Percentiles rank a stretch among this genome's conserved stretches.
These are phyloP conservation scores for Daldinia grandis DNA, from an alignment of 495 filamentous ascomycete species.

Conservation along the genomic window DNA sequence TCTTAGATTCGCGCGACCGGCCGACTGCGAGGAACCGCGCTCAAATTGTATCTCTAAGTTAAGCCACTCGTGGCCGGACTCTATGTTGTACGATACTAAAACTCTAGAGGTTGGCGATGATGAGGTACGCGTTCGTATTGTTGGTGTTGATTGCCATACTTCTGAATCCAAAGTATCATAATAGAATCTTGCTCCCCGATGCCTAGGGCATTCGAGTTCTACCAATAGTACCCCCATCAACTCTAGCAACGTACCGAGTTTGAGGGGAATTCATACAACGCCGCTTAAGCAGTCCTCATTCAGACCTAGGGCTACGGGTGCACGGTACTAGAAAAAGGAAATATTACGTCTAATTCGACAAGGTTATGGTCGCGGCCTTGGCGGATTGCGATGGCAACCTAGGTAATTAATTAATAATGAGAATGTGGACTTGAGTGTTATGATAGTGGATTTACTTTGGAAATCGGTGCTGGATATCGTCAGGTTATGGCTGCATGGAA, in stretches of 20 bases:
- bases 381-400: neutral
- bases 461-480: neutral
- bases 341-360: neutral
- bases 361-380: neutral
- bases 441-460: neutral
- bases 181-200: neutral
- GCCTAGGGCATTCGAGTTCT: no score
- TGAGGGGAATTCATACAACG: no score
- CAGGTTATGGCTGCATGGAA: neutral
- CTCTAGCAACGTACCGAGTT: no score
- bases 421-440: neutral
- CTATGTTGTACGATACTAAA: neutral
- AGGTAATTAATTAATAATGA: neutral
- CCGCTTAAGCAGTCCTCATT: neutral
- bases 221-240: no score
- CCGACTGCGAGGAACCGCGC: neutral
- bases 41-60: no score
- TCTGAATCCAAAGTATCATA: neutral
- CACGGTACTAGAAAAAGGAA: neutral
- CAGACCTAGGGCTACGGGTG: neutral
- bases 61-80: neutral
- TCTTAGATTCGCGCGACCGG: neutral
- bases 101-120: neutral
- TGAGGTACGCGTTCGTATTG: neutral
- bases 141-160: neutral